A percentile compares a stretch with the other conserved stretches of the same genome.
Conservation (phyloP, 345 rosid genomes). For the Lumnitzera littorea region DNA sequence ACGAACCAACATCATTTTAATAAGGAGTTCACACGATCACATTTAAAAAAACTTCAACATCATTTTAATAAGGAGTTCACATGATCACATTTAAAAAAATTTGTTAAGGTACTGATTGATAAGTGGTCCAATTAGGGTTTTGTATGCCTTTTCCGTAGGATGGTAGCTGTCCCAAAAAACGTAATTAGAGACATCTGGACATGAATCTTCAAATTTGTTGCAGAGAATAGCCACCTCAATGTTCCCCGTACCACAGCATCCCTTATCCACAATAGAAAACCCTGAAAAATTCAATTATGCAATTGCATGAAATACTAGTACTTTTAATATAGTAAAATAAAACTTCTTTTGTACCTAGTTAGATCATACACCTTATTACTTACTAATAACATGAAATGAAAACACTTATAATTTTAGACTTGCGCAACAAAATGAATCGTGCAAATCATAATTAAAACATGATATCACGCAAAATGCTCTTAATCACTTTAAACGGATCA, state of each 20-base stretch:
- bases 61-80: too few relatives aligned
- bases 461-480: too few relatives aligned
- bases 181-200: conserved; percentile 33
- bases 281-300: conserved; percentile 11
- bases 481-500: too few relatives aligned
- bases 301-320: neutral
- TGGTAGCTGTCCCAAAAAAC: conserved; percentile 73
- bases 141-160: conserved; percentile 61
- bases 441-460: too few relatives aligned
- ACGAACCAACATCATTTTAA: too few relatives aligned
- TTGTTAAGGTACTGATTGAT: conserved; percentile 14
- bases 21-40: too few relatives aligned
- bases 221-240: conserved; percentile 38
- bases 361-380: neutral
- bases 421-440: too few relatives aligned
- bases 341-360: neutral
- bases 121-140: conserved; percentile 11
- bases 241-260: conserved; percentile 53
- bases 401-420: too few relatives aligned
- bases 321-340: neutral
- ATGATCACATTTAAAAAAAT: conserved; percentile 13
- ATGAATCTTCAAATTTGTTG: conserved; percentile 22
- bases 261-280: conserved; percentile 29
- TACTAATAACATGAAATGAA: too few relatives aligned
- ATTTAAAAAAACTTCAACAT: conserved; percentile 17